A percentile compares a stretch with the other conserved stretches of the same genome.
These are phyloP conservation scores for Triglochin maritima DNA, from an alignment of 106 monocot species.

Conservation along the genomic window DNA sequence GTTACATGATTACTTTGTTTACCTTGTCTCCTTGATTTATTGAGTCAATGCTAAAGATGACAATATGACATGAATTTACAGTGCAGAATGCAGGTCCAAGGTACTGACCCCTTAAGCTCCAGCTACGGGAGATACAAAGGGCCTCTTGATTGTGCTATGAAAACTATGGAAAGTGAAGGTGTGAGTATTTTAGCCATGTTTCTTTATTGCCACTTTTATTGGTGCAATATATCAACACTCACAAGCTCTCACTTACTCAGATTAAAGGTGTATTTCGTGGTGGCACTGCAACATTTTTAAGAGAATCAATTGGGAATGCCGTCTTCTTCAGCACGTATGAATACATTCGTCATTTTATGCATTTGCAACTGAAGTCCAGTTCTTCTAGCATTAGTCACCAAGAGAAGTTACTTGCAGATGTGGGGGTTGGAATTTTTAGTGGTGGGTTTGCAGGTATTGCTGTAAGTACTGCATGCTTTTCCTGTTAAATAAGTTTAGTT, in stretches of 20 bases:
- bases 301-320: constrained; percentile 82
- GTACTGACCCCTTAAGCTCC: constrained; percentile 32
- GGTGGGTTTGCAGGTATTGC: constrained; percentile 80
- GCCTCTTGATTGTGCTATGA: constrained; percentile 79
- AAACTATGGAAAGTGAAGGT: constrained; percentile 80
- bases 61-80: constrained; percentile 32
- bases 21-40: neutral
- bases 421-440: constrained; percentile 67
- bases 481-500: neutral
- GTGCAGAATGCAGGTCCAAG: constrained; percentile 99
- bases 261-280: constrained; percentile 81
- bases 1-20: neutral
- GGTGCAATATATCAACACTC: neutral
- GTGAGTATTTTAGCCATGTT: constrained; percentile 22
- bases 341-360: constrained; percentile 54
- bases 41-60: too few species aligned
- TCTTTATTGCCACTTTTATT: neutral
- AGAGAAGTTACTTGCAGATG: constrained; percentile 35
- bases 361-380: constrained; percentile 26
- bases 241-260: constrained; percentile 16
- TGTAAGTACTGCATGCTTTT: constrained; percentile 28
- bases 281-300: constrained; percentile 60
- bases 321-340: constrained; percentile 87
- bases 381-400: constrained; percentile 5
- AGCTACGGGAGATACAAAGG: constrained; percentile 42